A percentile compares a stretch with the other conserved stretches of the same genome.
Evolutionary conservation across 2,329 filamentous ascomycete genomes (phyloP).

Genomic region (Alternaria brassicicola): DNA sequence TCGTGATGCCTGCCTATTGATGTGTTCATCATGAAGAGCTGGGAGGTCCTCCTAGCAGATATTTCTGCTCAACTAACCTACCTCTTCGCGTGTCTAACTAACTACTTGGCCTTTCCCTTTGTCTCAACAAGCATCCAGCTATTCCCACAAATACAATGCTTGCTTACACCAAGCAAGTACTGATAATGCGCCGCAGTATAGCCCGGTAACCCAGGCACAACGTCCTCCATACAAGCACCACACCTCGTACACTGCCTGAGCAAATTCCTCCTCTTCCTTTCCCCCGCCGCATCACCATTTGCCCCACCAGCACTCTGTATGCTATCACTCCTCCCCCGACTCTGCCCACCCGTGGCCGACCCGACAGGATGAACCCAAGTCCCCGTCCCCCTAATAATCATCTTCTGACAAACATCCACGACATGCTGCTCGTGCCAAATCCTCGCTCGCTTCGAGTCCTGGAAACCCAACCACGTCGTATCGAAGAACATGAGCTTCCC

Average conservation of each 20-base stretch:
- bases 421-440: constrained; percentile 67
- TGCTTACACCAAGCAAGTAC: constrained; percentile 48
- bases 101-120: constrained; percentile 21
- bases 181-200: constrained; percentile 39
- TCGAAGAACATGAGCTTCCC: constrained; percentile 75
- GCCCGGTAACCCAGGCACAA: constrained; percentile 40
- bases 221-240: constrained; percentile 55
- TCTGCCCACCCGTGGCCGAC: constrained; percentile 8
- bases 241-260: constrained; percentile 54
- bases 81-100: neutral
- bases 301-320: constrained; percentile 15
- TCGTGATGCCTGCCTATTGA: neutral
- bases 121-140: constrained; percentile 45
- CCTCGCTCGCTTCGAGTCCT: constrained; percentile 63
- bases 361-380: constrained; percentile 31
- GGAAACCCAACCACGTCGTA: constrained; percentile 70
- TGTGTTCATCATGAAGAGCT: neutral
- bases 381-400: constrained; percentile 44
- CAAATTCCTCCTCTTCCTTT: constrained; percentile 28
- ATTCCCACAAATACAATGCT: constrained; percentile 49
- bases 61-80: neutral
- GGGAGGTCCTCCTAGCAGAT: neutral
- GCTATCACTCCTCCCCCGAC: constrained; percentile 30
- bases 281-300: neutral
- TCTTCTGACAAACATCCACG: constrained; percentile 63